These are phyloP conservation scores for Trichaptum fuscoviolaceum DNA, from an alignment of 768 basidiomycete species.

Conservation along the genomic window DNA sequence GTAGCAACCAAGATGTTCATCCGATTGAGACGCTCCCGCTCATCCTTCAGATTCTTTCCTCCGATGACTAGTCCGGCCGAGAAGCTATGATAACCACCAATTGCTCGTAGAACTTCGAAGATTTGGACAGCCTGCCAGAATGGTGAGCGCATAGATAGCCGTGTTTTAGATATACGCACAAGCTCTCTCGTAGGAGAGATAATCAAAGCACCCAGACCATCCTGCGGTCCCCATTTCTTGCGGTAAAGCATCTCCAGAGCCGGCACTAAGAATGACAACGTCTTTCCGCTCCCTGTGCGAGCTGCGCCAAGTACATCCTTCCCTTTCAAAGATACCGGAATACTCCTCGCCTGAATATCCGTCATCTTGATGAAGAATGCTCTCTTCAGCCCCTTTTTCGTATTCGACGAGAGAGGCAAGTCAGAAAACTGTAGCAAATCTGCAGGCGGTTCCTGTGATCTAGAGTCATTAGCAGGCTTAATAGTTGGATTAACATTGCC, in stretches of 20 bases:
- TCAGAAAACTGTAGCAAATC: constrained; percentile 59
- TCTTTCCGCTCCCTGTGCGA: constrained; percentile 69
- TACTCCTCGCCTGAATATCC: constrained; percentile 60
- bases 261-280: constrained; percentile 67
- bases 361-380: constrained; percentile 86
- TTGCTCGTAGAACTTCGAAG: constrained; percentile 90
- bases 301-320: constrained; percentile 67
- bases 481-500: constrained; percentile 11
- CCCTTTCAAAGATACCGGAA: constrained; percentile 56
- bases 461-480: constrained; percentile 14
- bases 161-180: constrained; percentile 37
- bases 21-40: constrained; percentile 76
- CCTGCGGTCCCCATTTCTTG: constrained; percentile 65
- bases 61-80: constrained; percentile 95
- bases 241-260: constrained; percentile 60
- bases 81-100: constrained; percentile 87
- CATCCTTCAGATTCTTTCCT: constrained; percentile 92
- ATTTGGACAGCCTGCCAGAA: constrained; percentile 85
- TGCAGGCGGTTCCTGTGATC: constrained; percentile 41
- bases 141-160: constrained; percentile 3
- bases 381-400: constrained; percentile 81
- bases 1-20: constrained; percentile 99
- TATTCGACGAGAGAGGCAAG: constrained; percentile 71
- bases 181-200: constrained; percentile 93
- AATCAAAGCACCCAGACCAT: constrained; percentile 81